Evolutionary conservation across 495 filamentous ascomycete genomes (phyloP), one percentile per base, ranked within the genome.

Genomic region (Aspergillus nanangensis): DNA sequence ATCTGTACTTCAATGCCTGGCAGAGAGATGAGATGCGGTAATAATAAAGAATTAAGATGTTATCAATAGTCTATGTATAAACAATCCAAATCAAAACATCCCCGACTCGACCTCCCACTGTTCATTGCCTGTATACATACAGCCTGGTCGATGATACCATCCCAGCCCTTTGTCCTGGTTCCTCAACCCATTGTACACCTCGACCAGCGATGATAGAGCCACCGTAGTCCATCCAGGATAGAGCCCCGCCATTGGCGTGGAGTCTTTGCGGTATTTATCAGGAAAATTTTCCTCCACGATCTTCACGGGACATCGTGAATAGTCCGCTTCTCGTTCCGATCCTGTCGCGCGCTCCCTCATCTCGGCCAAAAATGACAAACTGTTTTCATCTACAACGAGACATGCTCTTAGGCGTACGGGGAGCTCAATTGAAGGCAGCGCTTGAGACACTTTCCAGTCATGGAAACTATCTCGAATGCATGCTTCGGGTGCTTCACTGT

Each of bases 271-370:
- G 14, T 48, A 38, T 17, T 42, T 37, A 45, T 62, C 61, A 3
- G 61, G 63, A 19, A 59, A 67, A 44, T 64, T 67, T 25, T 67
- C 59, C 45, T 67, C 63, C 19, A 66, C 36, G n/a, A 62, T 43
- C 29, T 60, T 64, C 2, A 66, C 52, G 43, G 52, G 61, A 38
- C 56, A 58, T 23, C 36, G 20, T 3, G 31, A 41, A 13, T 55
- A 17, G 38, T 55, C 45, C 7, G 45, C 19, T 31, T 43, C 42
- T 13, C 44, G 42, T 9, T 42, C 49, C 4, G 11, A 22, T 42
- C 38, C 36, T 4, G 35, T 31, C 17, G 48, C 47, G n/a, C 17
- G 9, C 33, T 55, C 44, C 19, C 53, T 20, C 21, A 50, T 21
- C 14, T 22, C 22, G 36, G 37, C 45, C 14, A 60, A 37, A 9